Evolutionary conservation across 2,329 filamentous ascomycete genomes (phyloP).

Genomic region (Pleomassaria siparia): DNA sequence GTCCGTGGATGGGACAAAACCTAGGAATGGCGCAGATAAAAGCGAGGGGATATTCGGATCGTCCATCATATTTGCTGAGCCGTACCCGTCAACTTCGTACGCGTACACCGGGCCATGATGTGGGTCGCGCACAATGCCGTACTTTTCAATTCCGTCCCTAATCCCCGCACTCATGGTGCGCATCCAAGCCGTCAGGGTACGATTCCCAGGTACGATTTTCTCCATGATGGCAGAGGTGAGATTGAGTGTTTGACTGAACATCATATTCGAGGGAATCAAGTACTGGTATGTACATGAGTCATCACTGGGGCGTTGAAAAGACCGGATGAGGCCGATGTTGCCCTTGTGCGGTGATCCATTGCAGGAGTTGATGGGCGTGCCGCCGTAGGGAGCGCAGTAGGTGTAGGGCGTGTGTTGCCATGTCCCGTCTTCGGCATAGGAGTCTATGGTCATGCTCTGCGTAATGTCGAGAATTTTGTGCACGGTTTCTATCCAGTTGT

Average conservation of each 20-base stretch:
- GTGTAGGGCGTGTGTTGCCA: conserved; percentile 50
- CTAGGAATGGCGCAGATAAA: conserved; percentile 64
- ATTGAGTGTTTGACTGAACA: conserved; percentile 67
- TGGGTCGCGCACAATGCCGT: conserved; percentile 42
- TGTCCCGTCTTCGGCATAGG: conserved; percentile 48
- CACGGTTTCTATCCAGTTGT: conserved; percentile 50
- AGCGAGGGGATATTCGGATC: conserved; percentile 71
- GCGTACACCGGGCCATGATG: conserved; percentile 47
- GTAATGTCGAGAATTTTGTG: conserved; percentile 46
- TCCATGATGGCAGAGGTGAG: conserved; percentile 55
- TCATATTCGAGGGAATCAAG: conserved; percentile 63
- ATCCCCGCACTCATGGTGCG: conserved; percentile 52
- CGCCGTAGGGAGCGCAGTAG: conserved; percentile 47
- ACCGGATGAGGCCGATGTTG: conserved; percentile 51
- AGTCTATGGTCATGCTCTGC: conserved; percentile 50
- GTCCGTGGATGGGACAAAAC: conserved; percentile 50
- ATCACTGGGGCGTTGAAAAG: conserved; percentile 53
- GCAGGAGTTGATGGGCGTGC: conserved; percentile 56
- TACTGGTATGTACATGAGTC: conserved; percentile 54
- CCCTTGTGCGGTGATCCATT: conserved; percentile 52
- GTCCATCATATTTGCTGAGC: conserved; percentile 63
- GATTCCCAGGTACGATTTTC: conserved; percentile 40
- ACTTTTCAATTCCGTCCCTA: conserved; percentile 45
- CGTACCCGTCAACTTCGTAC: conserved; percentile 53
- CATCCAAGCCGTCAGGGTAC: conserved; percentile 59